Conservation (phyloP, 768 basidiomycete genomes). For the Cubamyces sp. region DNA sequence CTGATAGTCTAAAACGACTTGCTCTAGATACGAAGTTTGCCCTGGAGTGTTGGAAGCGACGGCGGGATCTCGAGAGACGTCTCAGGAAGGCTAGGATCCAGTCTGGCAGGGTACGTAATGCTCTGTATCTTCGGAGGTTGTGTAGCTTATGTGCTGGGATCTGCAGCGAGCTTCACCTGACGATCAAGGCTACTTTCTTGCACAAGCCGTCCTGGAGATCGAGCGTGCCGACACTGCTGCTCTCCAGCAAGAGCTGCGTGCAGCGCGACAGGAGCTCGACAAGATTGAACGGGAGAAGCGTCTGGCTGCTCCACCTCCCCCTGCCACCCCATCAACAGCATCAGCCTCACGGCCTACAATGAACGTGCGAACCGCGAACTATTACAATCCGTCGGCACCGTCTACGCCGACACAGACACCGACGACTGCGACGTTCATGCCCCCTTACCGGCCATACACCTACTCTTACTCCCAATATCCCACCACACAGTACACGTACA, state of each 20-base stretch:
- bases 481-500: conserved; percentile 32
- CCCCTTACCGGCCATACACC: conserved; percentile 32
- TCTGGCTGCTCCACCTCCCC: conserved; percentile 35
- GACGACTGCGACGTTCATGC: conserved; percentile 28
- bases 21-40: conserved; percentile 70
- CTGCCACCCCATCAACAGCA: conserved; percentile 18
- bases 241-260: conserved; percentile 62
- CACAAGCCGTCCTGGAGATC: conserved; percentile 64
- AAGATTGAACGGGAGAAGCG: conserved; percentile 73
- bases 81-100: conserved; percentile 58
- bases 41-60: conserved; percentile 64
- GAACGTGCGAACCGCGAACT: conserved; percentile 19
- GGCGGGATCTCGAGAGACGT: conserved; percentile 56
- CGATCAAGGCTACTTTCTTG: conserved; percentile 65
- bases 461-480: conserved; percentile 35
- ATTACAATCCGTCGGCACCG: conserved; percentile 32
- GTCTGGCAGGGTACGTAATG: conserved; percentile 57
- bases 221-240: conserved; percentile 66
- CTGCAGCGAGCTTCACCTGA: conserved; percentile 61
- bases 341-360: conserved; percentile 22
- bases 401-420: conserved; percentile 41
- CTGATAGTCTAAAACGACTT: neutral
- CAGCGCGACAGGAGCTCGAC: conserved; percentile 66
- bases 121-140: conserved; percentile 1
- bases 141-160: conserved; percentile 3